Conservation (phyloP, 371 early-diverging fungal genomes). For the Mortierella sp. region DNA sequence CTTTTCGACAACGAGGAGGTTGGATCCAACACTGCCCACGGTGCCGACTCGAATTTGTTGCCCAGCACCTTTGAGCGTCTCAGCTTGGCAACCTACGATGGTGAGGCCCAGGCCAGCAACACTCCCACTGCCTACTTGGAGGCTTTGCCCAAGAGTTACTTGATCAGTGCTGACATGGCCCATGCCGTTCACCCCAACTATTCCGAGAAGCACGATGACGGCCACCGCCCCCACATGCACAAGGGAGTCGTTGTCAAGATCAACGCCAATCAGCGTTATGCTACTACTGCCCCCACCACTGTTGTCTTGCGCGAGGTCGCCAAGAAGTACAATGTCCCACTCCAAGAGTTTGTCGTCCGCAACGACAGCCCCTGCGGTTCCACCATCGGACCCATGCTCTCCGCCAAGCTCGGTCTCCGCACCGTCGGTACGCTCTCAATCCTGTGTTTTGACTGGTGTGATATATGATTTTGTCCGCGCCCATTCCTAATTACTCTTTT, state of each 20-base stretch:
- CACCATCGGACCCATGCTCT: slow-evolving; percentile 97
- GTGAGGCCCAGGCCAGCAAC: slow-evolving; percentile 24
- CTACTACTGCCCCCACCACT: slow-evolving; percentile 93
- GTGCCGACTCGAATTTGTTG: slow-evolving; percentile 93
- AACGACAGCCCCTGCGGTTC: slow-evolving; percentile 96
- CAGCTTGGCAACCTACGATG: slow-evolving; percentile 56
- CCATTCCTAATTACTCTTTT: not conserved
- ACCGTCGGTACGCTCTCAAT: slow-evolving; percentile 79
- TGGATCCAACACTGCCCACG: slow-evolving; percentile 95
- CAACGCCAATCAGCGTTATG: slow-evolving; percentile 97
- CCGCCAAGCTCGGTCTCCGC: slow-evolving; percentile 94
- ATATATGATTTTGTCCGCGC: not conserved
- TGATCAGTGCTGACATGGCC: slow-evolving; percentile 96
- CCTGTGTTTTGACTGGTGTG: not conserved
- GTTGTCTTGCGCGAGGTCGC: slow-evolving; percentile 87
- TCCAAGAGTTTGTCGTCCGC: slow-evolving; percentile 96
- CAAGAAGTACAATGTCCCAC: slow-evolving; percentile 78
- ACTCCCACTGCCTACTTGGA: slow-evolving; percentile 82
- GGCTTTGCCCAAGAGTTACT: slow-evolving; percentile 84
- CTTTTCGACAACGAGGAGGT: slow-evolving; percentile 99
- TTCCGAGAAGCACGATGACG: slow-evolving; percentile 87
- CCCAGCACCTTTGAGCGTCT: slow-evolving; percentile 78
- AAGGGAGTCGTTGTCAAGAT: slow-evolving; percentile 96
- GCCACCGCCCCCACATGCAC: slow-evolving; percentile 94
- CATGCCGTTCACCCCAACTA: slow-evolving; percentile 70